Evolutionary conservation across 140 eudicot genomes (phyloP), one percentile per base, ranked within the genome.

Genomic region (Cichorium intybus): DNA sequence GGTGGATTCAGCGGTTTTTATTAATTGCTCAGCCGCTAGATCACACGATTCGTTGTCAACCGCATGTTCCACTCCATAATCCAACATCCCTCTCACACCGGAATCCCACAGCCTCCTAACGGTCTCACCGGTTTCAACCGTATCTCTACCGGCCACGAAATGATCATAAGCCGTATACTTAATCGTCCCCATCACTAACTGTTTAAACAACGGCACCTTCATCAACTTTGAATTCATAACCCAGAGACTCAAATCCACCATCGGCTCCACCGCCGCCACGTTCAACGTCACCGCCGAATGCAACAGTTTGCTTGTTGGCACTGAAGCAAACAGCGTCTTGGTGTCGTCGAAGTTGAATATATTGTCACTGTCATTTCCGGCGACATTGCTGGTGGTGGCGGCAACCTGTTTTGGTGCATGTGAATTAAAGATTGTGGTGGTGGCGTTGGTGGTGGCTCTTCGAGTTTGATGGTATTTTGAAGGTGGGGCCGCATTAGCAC

Each of bases 41-140:
- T 92, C 96, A 77, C 98, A 92, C 6, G 86, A 78, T 3, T 54
- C 75, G 55, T 85, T 92, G 53, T 92, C 93, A 29, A 24, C 62
- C 0, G 95, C 95, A 74, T 88, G 98, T 29, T 92, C 98, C 74
- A 83, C 31, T 46, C 96, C 98, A 50, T 88, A 92, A 79, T 82
- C 87, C 71, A 92, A 29, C 96, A 92, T 92, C 54, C 85, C 91
- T 67, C 77, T 83, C 57, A 92, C 78, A 35, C 96, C 95, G 18
- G 80, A 69, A 11, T 70, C 80, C 80, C 77, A 77, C 56, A 93
- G 73, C 75, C 60, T 77, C 65, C 12, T 16, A 21, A 84, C 83
- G 6, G 88, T 88, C 65, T 37, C 21, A 6, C 91, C 80, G 48
- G 85, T 86, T 69, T 84, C 94, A 29, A 45, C 75, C 55, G 81